Evolutionary conservation across 371 early-diverging fungal genomes (phyloP).

Genomic region (Syncephalastrum contaminatum): DNA sequence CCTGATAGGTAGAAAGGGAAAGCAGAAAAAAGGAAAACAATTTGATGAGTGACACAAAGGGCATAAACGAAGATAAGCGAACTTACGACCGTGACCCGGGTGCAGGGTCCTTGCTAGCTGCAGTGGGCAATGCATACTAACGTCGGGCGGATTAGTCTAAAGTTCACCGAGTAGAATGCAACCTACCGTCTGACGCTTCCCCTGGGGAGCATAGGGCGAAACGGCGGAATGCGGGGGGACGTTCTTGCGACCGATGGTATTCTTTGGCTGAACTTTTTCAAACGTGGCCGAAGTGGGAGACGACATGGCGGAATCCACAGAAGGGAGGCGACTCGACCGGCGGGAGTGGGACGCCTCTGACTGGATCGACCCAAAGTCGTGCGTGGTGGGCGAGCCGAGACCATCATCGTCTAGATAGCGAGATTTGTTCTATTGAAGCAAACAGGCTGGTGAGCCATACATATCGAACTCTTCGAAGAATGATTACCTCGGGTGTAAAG

Average conservation of each 20-base stretch:
- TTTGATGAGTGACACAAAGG: conserved; percentile 18
- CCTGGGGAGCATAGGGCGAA: conserved; percentile 6
- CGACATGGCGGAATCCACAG: too few species aligned
- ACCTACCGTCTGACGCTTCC: conserved; percentile 15
- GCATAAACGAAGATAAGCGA: neutral
- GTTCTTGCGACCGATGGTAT: conserved; percentile 11
- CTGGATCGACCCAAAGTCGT: too few species aligned
- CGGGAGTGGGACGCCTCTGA: too few species aligned
- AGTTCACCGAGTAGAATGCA: neutral
- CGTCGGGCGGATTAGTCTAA: neutral
- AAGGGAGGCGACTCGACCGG: too few species aligned
- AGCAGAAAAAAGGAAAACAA: conserved; percentile 8
- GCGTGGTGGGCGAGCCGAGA: too few species aligned
- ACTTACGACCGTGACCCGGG: conserved; percentile 2
- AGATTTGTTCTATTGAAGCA: neutral
- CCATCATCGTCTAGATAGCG: too few species aligned
- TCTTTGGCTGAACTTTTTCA: neutral
- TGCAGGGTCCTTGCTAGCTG: too few species aligned
- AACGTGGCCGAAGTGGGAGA: too few species aligned
- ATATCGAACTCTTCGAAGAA: neutral
- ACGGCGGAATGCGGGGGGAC: conserved; percentile 10
- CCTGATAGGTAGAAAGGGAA: neutral
- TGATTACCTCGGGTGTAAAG: neutral
- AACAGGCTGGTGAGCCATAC: neutral
- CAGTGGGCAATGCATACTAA: too few species aligned